Base-by-base conservation (phyloP, 1,139 yeast genomes). In the Candida tropicalis region DNA sequence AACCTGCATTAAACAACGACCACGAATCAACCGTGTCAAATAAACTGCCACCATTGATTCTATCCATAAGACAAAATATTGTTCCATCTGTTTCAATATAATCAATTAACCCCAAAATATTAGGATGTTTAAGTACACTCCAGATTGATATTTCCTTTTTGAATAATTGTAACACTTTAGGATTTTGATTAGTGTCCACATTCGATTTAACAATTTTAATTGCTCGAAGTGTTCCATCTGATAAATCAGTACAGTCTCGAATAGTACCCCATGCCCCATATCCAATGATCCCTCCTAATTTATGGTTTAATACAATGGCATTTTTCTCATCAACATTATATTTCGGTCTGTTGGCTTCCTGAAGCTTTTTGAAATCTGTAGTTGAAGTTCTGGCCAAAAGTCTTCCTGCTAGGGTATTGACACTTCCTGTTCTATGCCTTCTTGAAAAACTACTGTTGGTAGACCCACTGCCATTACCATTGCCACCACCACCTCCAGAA, bases 211-310 rank as follows among this genome's bases (percentile, higher is more conserved):
- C 90, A 36, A 90, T 82, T 60, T 90, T 90, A 55, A 89, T 82
- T 0, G 97, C 97, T 50, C 77, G 74, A 0, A 74, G 64, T 5
- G 66, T 65, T 1, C 82, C 82, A 39, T 66, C 63, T 16, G 51
- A 40, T 8, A 49, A 42, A 25, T 60, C 66, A 36, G 56, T 57
- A 49, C 95, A 88, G 59, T 87, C 95, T 47, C 96, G 70, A n/a
- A 91, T 86, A 26, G 86, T 79, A 3, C 96, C 95, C 86, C 95
- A 90, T 0, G 97, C 96, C 8, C 98, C 98, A 58, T 79, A 81
- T 0, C 97, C 97, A 50, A 90, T 83, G n/a, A 85, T 77, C 52
- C 81, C 82, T 0, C 96, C 96, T 33, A 86, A 58, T 33, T 68
- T 77, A 64, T 83, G 81, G 9, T 75, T 79, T 68, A 84, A 56